phyloP scores from a whole-genome alignment of 2,329 filamentous ascomycete genomes.

The Sporothrix dimorphospora region DNA sequence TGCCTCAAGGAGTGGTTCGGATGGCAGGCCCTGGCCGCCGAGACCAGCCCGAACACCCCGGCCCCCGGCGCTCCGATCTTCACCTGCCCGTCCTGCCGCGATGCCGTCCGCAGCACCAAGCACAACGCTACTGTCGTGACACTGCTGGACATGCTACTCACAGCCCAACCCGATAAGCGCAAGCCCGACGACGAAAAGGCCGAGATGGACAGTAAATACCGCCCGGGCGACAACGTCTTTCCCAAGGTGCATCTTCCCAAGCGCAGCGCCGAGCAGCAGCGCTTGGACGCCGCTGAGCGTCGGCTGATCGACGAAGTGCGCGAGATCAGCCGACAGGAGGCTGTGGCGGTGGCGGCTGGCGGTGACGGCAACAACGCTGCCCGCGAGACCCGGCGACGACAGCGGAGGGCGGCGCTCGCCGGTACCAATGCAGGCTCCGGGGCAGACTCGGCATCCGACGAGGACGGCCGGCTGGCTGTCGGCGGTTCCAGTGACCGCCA shows the following conservation, averaged over 20 bases:
- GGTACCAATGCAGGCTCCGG: slow-evolving; percentile 31
- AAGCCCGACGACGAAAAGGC: slow-evolving; percentile 73
- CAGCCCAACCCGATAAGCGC: slow-evolving; percentile 75
- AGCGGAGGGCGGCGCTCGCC: slow-evolving; percentile 33
- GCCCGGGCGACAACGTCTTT: slow-evolving; percentile 78
- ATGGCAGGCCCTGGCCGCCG: slow-evolving; percentile 69
- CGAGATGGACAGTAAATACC: slow-evolving; percentile 76
- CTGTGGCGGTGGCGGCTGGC: slow-evolving; percentile 49
- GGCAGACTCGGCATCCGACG: slow-evolving; percentile 36
- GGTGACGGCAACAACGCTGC: slow-evolving; percentile 24
- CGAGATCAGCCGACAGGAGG: slow-evolving; percentile 72
- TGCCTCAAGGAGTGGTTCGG: slow-evolving; percentile 96
- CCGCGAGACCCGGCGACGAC: slow-evolving; percentile 18
- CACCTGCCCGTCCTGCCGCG: slow-evolving; percentile 92
- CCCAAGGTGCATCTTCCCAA: slow-evolving; percentile 60
- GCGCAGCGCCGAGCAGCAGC: slow-evolving; percentile 56
- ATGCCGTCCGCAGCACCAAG: slow-evolving; percentile 79
- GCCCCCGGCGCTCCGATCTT: slow-evolving; percentile 59
- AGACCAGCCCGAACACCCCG: slow-evolving; percentile 54
- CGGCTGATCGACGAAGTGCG: slow-evolving; percentile 72
- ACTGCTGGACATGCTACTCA: slow-evolving; percentile 83
- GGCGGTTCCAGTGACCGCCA: slow-evolving; percentile 32
- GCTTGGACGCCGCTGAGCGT: slow-evolving; percentile 67
- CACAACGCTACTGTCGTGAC: slow-evolving; percentile 91
- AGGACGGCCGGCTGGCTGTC: slow-evolving; percentile 16